phyloP scores from a whole-genome alignment of 1,284 basidiomycete genomes.

The Crepidotus sp. region DNA sequence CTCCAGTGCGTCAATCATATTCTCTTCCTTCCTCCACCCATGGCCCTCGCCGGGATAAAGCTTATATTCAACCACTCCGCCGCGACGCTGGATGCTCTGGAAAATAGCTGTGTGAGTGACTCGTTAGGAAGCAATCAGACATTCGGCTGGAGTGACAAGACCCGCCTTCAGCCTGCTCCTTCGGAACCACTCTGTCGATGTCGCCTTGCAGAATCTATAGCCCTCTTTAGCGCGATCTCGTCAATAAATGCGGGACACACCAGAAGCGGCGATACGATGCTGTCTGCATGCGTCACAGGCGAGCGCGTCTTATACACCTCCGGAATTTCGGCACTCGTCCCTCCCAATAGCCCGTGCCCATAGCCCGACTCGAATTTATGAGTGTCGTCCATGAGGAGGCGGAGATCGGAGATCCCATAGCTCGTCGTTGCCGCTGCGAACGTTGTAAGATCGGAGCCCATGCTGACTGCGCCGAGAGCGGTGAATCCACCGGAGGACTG shows the following conservation, averaged over 20 bases:
- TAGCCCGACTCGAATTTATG: slow-evolving; percentile 66
- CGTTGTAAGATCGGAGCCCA: slow-evolving; percentile 25
- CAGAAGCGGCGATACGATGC: slow-evolving; percentile 43
- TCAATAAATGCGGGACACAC: slow-evolving; percentile 23
- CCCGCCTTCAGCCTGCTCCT: slow-evolving; percentile 37
- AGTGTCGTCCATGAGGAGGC: slow-evolving; percentile 39
- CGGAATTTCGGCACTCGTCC: slow-evolving; percentile 35
- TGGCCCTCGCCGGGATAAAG: slow-evolving; percentile 50
- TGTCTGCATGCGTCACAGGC: slow-evolving; percentile 41
- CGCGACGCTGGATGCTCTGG: slow-evolving; percentile 31
- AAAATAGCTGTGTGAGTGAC: slow-evolving; percentile 26
- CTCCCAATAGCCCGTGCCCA: slow-evolving; percentile 47
- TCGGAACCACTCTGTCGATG: slow-evolving; percentile 49
- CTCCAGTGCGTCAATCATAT: slow-evolving; percentile 14
- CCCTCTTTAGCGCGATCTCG: not conserved
- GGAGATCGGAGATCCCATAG: slow-evolving; percentile 51
- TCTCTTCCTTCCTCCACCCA: slow-evolving; percentile 30
- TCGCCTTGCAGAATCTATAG: slow-evolving; percentile 46
- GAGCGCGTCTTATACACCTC: slow-evolving; percentile 42
- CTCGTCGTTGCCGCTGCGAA: slow-evolving; percentile 43
- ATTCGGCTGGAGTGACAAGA: not conserved
- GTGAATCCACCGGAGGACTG: slow-evolving; percentile 59
- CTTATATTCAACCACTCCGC: slow-evolving; percentile 39
- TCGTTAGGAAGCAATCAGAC: not conserved
- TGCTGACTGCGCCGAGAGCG: slow-evolving; percentile 41